Base-by-base conservation (phyloP, 805 yeast species). In the Torulaspora maleeae region DNA sequence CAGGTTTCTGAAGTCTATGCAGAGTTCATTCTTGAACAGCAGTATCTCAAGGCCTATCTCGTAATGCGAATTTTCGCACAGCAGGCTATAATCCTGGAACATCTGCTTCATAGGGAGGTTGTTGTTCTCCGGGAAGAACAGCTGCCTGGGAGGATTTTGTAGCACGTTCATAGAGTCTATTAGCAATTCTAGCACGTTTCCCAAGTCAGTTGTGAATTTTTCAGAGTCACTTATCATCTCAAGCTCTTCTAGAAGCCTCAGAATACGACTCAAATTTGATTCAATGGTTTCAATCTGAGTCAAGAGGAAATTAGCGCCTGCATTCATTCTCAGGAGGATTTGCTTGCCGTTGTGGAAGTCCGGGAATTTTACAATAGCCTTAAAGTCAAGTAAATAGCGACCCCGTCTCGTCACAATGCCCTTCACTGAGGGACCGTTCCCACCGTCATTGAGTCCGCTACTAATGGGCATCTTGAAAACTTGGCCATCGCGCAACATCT, bases 351-450 rank as follows among this genome's bases (percentile, higher is more conserved):
- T 52, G 69, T 72, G 43, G 75, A 59, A 41, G 55, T 56, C 45
- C 65, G 73, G 51, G 58, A 58, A 44, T 63, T 64, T 42, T 33
- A 77, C 58, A 0, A 60, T 50, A 10, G 76, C 59, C 35, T 71
- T 72, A 49, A 82, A 59, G 25, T 75, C 76, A 1, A 75, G 68
- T 4, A 83, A 67, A 49, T 73, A 73, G 10, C 75, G 71, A 5
- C 82, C 81, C 43, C 71, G 73, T 41, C 90, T 61, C 0, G 78
- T 75, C 0, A 83, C 60, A 1, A 79, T 70, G 0, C 91, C 91
- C 48, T 81, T 80, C 12, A 82, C 62, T 2, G 58, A 51, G 3
- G 65, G 59, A 1, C 39, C 29, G 27, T 44, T 43, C 3, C 44
- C 45, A 5, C 44, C 36, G 11, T 41, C 49, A 27, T 36, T 45